Evolutionary conservation across 2,329 filamentous ascomycete genomes (phyloP), one percentile per base, ranked within the genome.

Genomic region (Sarocladiaceae sp.): DNA sequence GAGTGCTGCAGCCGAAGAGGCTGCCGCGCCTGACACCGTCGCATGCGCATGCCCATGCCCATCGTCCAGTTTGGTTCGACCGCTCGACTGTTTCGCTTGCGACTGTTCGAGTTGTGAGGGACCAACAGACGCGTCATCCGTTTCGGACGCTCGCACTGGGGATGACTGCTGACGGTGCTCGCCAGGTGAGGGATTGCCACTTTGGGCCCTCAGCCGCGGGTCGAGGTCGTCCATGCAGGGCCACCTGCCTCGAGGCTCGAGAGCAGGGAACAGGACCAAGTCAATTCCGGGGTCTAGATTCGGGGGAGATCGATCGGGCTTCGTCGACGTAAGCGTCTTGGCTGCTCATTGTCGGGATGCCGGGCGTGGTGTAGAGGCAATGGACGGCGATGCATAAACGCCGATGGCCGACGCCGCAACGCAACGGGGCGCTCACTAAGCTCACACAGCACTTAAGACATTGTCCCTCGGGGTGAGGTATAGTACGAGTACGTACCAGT

Each of bases 161-260:
- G 37, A n/a, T 15, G 24, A 27, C n/a, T 41, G 37, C 15, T 29
- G 37, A 18, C n/a, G 13, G n/a, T 29, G 23, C 13, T 29, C n/a
- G n/a, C n/a, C 37, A 16, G 21, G n/a, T 4, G 23, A 5, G 23
- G 21, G 5, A 18, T 18, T 18, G 5, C n/a, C n/a, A n/a, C 24
- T n/a, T 6, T 27, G 12, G 7, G 23, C 42, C 20, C 50, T 49
- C 33, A 61, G 53, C 46, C 58, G 58, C 45, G 59, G 58, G 50
- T 63, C 61, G 21, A 63, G 51, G 46, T 63, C 61, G 59, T 41
- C 37, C 37, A 41, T 41, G n/a, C 23, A 27, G 37, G 19, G 13
- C 16, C 23, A n/a, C 9, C 10, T 5, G 10, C 9, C 37, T 41
- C n/a, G 37, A 29, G 4, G 18, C 15, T 13, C 33, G 13, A 35